phyloP scores from a whole-genome alignment of 1,284 basidiomycete genomes.

The Macrocybe sp. region DNA sequence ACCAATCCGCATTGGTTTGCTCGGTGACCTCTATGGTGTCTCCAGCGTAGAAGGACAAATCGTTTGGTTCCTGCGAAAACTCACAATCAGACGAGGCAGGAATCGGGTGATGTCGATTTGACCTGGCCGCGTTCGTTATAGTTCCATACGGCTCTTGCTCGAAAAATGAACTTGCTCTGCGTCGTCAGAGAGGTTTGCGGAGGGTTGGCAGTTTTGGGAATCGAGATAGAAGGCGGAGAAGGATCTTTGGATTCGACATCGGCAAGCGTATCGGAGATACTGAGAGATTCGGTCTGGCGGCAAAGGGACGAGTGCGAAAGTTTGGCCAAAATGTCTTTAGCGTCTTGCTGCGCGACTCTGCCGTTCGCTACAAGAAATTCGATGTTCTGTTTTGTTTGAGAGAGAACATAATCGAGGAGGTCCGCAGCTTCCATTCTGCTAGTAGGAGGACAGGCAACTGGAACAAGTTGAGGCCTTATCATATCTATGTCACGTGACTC shows the following conservation, averaged over 20 bases:
- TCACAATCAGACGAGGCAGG: conserved; percentile 2
- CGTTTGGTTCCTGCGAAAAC: conserved; percentile 48
- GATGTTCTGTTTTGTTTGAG: no score
- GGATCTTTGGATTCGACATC: conserved; percentile 65
- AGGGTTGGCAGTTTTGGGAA: conserved; percentile 19
- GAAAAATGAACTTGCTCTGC: conserved; percentile 19
- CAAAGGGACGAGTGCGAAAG: conserved; percentile 19
- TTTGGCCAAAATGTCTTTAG: neutral
- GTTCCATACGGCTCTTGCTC: conserved; percentile 56
- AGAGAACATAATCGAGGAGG: no score
- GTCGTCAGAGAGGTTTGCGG: conserved; percentile 20
- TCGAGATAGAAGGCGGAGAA: conserved; percentile 40
- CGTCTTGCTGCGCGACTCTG: conserved; percentile 4
- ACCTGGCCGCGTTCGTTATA: conserved; percentile 54
- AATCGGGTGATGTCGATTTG: neutral
- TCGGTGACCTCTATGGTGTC: conserved; percentile 52
- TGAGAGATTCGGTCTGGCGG: conserved; percentile 34
- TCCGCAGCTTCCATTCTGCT: no score
- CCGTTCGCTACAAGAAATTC: neutral
- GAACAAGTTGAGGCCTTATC: no score
- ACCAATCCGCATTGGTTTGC: conserved; percentile 58
- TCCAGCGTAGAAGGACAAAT: conserved; percentile 45
- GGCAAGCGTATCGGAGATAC: conserved; percentile 51
- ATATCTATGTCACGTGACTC: no score
- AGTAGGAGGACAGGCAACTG: no score